Conservation (phyloP, 768 basidiomycete species). For the Cystofilobasidium bisporidii region DNA sequence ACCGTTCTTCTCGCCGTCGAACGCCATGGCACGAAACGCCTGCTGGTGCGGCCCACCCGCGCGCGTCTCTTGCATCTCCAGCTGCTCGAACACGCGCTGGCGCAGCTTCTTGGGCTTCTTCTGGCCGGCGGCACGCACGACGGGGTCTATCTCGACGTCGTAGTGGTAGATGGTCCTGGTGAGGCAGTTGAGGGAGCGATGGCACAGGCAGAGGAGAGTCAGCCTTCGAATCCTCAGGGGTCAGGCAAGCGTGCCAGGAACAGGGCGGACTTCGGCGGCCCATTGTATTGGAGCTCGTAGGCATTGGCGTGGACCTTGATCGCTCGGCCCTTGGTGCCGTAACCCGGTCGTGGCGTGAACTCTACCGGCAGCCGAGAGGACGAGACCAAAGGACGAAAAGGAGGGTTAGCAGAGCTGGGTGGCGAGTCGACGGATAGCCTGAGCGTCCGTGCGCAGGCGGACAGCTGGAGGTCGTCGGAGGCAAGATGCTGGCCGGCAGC, state of each 20-base stretch:
- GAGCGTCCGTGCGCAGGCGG: no score
- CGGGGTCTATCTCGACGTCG: neutral
- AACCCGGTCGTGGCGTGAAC: neutral
- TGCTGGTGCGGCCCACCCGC: neutral
- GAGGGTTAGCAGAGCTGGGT: no score
- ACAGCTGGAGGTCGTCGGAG: no score
- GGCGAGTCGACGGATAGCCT: no score
- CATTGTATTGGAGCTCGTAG: neutral
- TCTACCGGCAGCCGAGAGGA: no score
- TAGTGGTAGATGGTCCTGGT: neutral
- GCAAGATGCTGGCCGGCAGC: no score
- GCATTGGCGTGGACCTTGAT: conserved; percentile 3
- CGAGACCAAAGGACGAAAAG: no score
- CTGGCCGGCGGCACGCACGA: neutral
- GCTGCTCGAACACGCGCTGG: neutral
- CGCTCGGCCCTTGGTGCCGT: neutral
- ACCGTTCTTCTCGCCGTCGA: conserved; percentile 6
- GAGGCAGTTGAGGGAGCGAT: neutral
- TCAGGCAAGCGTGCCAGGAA: neutral
- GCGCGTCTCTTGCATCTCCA: neutral
- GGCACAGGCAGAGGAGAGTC: neutral
- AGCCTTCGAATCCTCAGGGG: no score
- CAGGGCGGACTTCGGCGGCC: neutral
- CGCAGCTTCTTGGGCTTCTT: neutral
- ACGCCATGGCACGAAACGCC: neutral